These are phyloP conservation scores for Schwanniomyces vanrijiae DNA, from an alignment of 805 yeast species.

Conservation along the genomic window DNA sequence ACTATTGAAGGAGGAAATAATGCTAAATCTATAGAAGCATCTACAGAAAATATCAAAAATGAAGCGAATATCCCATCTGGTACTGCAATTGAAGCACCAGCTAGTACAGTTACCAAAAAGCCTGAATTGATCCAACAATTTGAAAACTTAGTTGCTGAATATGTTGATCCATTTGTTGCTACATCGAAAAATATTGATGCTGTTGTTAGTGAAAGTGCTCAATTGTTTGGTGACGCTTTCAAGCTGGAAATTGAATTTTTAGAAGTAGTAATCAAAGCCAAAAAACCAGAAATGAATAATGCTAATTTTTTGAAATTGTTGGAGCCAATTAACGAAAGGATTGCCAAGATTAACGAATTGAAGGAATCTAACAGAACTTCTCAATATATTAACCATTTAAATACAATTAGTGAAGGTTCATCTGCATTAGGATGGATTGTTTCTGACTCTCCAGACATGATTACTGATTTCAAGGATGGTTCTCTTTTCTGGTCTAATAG, in stretches of 20 bases:
- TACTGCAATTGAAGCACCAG: constrained; percentile 5
- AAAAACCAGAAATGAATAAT: constrained; percentile 62
- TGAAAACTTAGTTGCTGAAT: constrained; percentile 50
- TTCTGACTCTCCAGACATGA: constrained; percentile 67
- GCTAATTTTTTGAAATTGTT: constrained; percentile 56
- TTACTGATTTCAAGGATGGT: constrained; percentile 84
- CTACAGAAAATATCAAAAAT: background rate
- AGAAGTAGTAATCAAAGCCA: constrained; percentile 55
- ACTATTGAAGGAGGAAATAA: constrained; percentile 9
- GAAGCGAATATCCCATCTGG: constrained; percentile 3
- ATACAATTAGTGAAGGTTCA: constrained; percentile 83
- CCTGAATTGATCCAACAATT: constrained; percentile 44
- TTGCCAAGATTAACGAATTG: constrained; percentile 56
- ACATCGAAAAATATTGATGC: constrained; percentile 56
- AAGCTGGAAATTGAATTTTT: constrained; percentile 59
- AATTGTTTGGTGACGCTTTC: constrained; percentile 51
- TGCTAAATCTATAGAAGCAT: background rate
- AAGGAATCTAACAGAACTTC: constrained; percentile 78
- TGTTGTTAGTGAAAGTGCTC: constrained; percentile 56
- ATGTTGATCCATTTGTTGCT: constrained; percentile 60
- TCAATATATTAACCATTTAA: constrained; percentile 66
- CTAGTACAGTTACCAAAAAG: constrained; percentile 5
- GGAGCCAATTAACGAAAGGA: constrained; percentile 64
- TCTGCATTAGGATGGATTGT: constrained; percentile 92
- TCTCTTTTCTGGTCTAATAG: constrained; percentile 95